phyloP scores from a whole-genome alignment of 768 basidiomycete species.

The Paxillus involutus region DNA sequence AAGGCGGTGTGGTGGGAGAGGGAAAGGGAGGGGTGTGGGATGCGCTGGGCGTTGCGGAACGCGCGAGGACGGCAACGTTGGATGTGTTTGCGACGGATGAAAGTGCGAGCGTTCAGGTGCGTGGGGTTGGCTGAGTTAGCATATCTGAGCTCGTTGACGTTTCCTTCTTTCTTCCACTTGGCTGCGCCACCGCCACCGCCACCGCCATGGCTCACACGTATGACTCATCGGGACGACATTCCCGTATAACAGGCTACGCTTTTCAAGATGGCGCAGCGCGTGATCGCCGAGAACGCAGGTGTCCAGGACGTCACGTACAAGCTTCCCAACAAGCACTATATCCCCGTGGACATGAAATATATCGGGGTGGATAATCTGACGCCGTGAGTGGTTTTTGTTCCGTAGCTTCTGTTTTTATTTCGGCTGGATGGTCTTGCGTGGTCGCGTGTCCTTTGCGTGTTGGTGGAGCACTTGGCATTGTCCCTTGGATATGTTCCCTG shows the following conservation, averaged over 20 bases:
- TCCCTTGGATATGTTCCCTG: neutral
- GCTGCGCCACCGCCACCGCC: neutral
- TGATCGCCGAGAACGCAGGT: constrained; percentile 63
- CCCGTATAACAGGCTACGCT: constrained; percentile 69
- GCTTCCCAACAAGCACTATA: constrained; percentile 94
- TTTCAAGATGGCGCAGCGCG: constrained; percentile 80
- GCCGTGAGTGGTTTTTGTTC: constrained; percentile 45
- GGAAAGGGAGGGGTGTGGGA: constrained; percentile 60
- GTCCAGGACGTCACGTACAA: constrained; percentile 66
- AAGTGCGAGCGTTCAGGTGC: constrained; percentile 88
- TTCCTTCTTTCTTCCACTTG: neutral
- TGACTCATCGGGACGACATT: too few species aligned
- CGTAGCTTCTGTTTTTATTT: neutral
- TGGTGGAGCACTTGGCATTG: neutral
- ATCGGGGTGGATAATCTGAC: constrained; percentile 68
- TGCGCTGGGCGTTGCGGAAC: constrained; percentile 46
- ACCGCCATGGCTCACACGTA: too few species aligned
- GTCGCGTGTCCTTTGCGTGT: neutral
- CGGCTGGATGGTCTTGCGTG: neutral
- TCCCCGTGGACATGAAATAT: constrained; percentile 82
- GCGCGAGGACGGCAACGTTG: constrained; percentile 65
- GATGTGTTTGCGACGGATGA: constrained; percentile 85
- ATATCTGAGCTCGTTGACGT: neutral
- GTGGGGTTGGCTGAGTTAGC: constrained; percentile 17
- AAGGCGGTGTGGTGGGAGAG: constrained; percentile 9